Evolutionary conservation across 805 yeast species (phyloP).

Genomic region (Suhomyces sp.): DNA sequence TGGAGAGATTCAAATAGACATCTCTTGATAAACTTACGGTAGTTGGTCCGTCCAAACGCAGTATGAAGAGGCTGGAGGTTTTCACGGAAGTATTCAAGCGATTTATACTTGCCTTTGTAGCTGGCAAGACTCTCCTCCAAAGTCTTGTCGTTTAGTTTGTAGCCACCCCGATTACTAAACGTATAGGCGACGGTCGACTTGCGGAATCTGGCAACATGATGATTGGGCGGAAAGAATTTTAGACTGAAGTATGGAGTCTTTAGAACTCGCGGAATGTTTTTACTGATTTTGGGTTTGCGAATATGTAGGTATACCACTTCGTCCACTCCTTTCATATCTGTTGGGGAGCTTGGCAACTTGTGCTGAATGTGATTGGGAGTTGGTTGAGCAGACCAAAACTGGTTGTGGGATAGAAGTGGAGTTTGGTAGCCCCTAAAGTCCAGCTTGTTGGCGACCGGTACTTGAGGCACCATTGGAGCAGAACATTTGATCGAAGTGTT

Average conservation of each 20-base stretch:
- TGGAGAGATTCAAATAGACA: slow-evolving; percentile 9
- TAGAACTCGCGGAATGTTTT: slow-evolving; percentile 15
- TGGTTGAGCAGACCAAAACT: slow-evolving; percentile 4
- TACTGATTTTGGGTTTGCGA: slow-evolving; percentile 1
- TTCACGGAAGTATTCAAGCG: slow-evolving; percentile 20
- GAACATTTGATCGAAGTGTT: neutral
- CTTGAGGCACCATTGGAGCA: neutral
- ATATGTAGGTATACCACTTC: slow-evolving; percentile 14
- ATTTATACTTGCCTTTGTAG: slow-evolving; percentile 29
- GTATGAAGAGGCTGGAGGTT: slow-evolving; percentile 29
- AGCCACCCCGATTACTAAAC: slow-evolving; percentile 28
- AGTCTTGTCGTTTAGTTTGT: slow-evolving; percentile 22
- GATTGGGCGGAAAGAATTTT: slow-evolving; percentile 29
- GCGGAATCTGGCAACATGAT: slow-evolving; percentile 25
- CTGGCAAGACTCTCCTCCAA: slow-evolving; percentile 18
- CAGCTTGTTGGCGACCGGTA: neutral
- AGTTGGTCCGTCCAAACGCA: slow-evolving; percentile 29
- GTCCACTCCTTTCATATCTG: slow-evolving; percentile 38
- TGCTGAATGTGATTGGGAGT: slow-evolving; percentile 8
- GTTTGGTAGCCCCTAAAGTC: slow-evolving; percentile 1
- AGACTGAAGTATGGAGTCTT: slow-evolving; percentile 21
- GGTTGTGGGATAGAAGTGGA: slow-evolving; percentile 3
- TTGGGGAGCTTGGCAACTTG: slow-evolving; percentile 24
- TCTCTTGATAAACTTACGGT: slow-evolving; percentile 18
- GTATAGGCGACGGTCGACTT: slow-evolving; percentile 40